These are phyloP conservation scores for Ramaria sp. DNA, from an alignment of 768 basidiomycete species.

Conservation along the genomic window DNA sequence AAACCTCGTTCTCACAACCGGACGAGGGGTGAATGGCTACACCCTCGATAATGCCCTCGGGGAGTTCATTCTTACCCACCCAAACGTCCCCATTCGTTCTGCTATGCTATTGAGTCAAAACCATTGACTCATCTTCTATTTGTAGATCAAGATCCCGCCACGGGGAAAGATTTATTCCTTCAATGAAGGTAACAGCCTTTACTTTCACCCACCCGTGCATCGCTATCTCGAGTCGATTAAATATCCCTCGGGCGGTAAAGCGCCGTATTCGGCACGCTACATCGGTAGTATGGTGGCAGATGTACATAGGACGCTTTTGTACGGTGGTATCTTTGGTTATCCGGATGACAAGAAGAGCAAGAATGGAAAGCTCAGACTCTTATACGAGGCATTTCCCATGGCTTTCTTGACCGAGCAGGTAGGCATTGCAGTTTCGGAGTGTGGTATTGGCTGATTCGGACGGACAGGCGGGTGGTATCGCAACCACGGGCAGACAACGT, in stretches of 20 bases:
- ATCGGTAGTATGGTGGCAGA: slow-evolving; percentile 99
- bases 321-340: slow-evolving; percentile 98
- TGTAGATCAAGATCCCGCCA: slow-evolving; percentile 79
- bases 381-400: slow-evolving; percentile 99
- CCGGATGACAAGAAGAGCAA: slow-evolving; percentile 98
- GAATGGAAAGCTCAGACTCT: slow-evolving; percentile 83
- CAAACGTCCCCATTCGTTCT: slow-evolving; percentile 45
- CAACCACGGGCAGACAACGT: slow-evolving; percentile 88
- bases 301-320: slow-evolving; percentile 90
- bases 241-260: slow-evolving; percentile 64
- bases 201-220: slow-evolving; percentile 75
- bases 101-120: background rate
- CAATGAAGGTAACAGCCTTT: slow-evolving; percentile 97
- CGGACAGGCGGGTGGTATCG: slow-evolving; percentile 82
- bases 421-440: slow-evolving; percentile 13
- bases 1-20: slow-evolving; percentile 92
- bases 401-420: slow-evolving; percentile 91
- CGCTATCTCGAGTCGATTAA: slow-evolving; percentile 89
- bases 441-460: slow-evolving; percentile 13
- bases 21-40: slow-evolving; percentile 94
- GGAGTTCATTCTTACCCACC: slow-evolving; percentile 98
- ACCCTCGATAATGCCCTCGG: slow-evolving; percentile 92
- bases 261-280: slow-evolving; percentile 85
- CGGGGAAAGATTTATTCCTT: slow-evolving; percentile 99
- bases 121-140: background rate